These are phyloP conservation scores for grape (Vitis vinifera) DNA, from an alignment of 164 flowering plant species.

Conservation along the genomic window ASM3070453v1 NC_081810.1:6343001-6343500, in stretches of 20 bases:
- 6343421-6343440: slow-evolving; percentile 25
- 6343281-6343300: too few relatives aligned
- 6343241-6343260: too few relatives aligned
- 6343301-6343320: too few relatives aligned
- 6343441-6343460: slow-evolving; percentile 32
- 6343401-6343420: slow-evolving; percentile 42
- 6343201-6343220: too few relatives aligned
- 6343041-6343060: slow-evolving; percentile 21
- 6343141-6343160: too few relatives aligned
- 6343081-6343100: slow-evolving; percentile 8
- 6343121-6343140: slow-evolving; percentile 12
- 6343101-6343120: slow-evolving; percentile 12
- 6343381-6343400: slow-evolving; percentile 34
- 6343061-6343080: slow-evolving; percentile 11
- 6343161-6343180: neutral
- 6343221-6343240: too few relatives aligned
- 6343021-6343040: neutral
- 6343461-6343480: slow-evolving; percentile 44
- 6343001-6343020: slow-evolving; percentile 4
- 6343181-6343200: neutral
- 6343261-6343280: too few relatives aligned
- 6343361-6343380: too few relatives aligned
- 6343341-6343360: neutral
- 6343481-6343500: slow-evolving; percentile 49
- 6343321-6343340: neutral